These are phyloP conservation scores for Pythium utonaiense DNA, from an alignment of 352 stramenopile genomes.

Conservation along the genomic window DNA sequence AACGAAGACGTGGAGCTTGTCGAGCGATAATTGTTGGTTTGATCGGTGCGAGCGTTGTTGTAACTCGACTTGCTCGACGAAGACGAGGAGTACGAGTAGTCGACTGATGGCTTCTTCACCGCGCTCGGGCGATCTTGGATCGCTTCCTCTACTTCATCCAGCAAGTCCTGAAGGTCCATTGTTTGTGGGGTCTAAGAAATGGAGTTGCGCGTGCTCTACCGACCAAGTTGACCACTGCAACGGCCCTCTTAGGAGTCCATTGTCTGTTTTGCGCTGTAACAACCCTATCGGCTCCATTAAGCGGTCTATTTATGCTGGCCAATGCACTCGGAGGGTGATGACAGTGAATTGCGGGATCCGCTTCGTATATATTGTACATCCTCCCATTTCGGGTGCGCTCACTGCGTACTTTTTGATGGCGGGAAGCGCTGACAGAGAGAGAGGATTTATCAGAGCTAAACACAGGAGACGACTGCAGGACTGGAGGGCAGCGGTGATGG, in stretches of 20 bases:
- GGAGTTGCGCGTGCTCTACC: not conserved
- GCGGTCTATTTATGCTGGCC: not conserved
- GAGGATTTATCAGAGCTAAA: constrained; percentile 1
- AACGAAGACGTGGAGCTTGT: not conserved
- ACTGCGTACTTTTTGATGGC: not conserved
- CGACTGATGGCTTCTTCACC: constrained; percentile 1
- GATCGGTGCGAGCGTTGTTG: not conserved
- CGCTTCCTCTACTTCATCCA: constrained; percentile 66
- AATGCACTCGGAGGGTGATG: not conserved
- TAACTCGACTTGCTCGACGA: constrained; percentile 5
- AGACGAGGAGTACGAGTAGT: not conserved
- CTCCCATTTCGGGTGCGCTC: too few relatives aligned
- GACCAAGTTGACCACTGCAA: not conserved
- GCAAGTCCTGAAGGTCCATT: constrained; percentile 74
- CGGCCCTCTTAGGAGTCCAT: too few relatives aligned
- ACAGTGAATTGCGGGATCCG: not conserved
- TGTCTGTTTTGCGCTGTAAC: too few relatives aligned
- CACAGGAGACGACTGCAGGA: constrained; percentile 14
- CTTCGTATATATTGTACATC: not conserved
- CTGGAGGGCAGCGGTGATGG: constrained; percentile 7
- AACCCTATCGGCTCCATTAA: too few relatives aligned
- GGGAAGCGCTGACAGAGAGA: not conserved
- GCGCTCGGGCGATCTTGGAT: constrained; percentile 33
- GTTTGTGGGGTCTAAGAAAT: not conserved
- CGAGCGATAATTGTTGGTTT: not conserved